Percentiles rank a stretch among this genome's conserved stretches.
Conservation (phyloP, 2,329 filamentous ascomycete genomes). For the Uncinocarpus reesii region DNA sequence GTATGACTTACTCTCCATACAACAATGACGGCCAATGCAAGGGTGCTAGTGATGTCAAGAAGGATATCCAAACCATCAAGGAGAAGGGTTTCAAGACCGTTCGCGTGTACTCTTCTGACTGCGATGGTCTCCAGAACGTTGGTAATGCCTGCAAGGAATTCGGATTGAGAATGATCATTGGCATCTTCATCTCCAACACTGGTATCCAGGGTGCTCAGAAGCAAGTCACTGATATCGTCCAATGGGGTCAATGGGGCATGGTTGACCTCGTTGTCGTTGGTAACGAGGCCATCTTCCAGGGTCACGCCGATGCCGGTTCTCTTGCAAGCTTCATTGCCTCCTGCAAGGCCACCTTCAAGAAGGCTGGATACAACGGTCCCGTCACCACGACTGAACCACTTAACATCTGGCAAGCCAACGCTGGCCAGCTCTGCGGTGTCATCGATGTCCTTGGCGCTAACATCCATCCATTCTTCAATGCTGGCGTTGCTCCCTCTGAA, state of each 20-base stretch:
- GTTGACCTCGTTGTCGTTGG: constrained; percentile 75
- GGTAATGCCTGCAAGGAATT: constrained; percentile 56
- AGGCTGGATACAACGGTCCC: constrained; percentile 59
- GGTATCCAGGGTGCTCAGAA: constrained; percentile 53
- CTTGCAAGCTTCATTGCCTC: constrained; percentile 61
- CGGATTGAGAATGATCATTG: constrained; percentile 71
- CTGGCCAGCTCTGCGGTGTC: constrained; percentile 53
- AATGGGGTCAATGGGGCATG: constrained; percentile 60
- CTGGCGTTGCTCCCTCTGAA: constrained; percentile 48
- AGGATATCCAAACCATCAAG: constrained; percentile 54
- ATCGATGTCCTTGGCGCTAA: constrained; percentile 76
- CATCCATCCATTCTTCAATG: constrained; percentile 92
- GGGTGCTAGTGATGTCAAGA: constrained; percentile 45
- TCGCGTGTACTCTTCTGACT: constrained; percentile 89
- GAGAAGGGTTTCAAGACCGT: constrained; percentile 56
- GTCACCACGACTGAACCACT: constrained; percentile 83
- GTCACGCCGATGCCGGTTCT: constrained; percentile 51
- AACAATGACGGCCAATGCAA: constrained; percentile 52
- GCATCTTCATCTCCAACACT: constrained; percentile 66
- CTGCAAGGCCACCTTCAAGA: constrained; percentile 53
- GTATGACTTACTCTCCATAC: constrained; percentile 74
- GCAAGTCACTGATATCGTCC: constrained; percentile 63
- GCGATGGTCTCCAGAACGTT: constrained; percentile 66
- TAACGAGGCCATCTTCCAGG: constrained; percentile 81
- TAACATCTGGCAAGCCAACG: constrained; percentile 59